These are phyloP conservation scores for Rhizopogon salebrosus DNA, from an alignment of 768 basidiomycete species.

Conservation along the genomic window DNA sequence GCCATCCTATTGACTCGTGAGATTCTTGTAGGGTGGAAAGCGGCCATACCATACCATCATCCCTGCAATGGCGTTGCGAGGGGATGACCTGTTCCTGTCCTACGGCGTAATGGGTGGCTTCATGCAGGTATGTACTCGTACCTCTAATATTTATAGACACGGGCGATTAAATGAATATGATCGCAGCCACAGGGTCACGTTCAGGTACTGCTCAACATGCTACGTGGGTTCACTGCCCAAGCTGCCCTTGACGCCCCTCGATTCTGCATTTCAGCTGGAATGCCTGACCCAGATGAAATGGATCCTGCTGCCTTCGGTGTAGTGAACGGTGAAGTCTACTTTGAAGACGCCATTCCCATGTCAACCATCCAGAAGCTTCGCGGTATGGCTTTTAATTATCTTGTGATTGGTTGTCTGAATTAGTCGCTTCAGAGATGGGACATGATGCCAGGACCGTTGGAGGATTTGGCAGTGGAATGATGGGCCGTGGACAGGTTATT, in stretches of 20 bases:
- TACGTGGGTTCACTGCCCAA: conserved; percentile 84
- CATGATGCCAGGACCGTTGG: conserved; percentile 67
- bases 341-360: conserved; percentile 76
- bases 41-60: conserved; percentile 93
- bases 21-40: conserved; percentile 61
- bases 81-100: conserved; percentile 78
- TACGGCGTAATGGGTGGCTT: conserved; percentile 92
- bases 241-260: conserved; percentile 91
- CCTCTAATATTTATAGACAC: neutral
- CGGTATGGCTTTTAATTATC: conserved; percentile 37
- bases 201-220: conserved; percentile 87
- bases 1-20: neutral
- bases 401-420: neutral
- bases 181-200: conserved; percentile 89
- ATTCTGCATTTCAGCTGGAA: conserved; percentile 90
- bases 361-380: conserved; percentile 61
- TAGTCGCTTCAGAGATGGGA: conserved; percentile 64
- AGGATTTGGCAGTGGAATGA: conserved; percentile 57
- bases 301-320: conserved; percentile 47
- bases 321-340: conserved; percentile 76
- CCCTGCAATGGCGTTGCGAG: conserved; percentile 77
- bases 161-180: neutral
- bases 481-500: conserved; percentile 89
- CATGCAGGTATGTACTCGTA: conserved; percentile 57
- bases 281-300: conserved; percentile 51